Evolutionary conservation across 306 rosid genomes (phyloP).

Genomic region (Quercus gilva): DNA sequence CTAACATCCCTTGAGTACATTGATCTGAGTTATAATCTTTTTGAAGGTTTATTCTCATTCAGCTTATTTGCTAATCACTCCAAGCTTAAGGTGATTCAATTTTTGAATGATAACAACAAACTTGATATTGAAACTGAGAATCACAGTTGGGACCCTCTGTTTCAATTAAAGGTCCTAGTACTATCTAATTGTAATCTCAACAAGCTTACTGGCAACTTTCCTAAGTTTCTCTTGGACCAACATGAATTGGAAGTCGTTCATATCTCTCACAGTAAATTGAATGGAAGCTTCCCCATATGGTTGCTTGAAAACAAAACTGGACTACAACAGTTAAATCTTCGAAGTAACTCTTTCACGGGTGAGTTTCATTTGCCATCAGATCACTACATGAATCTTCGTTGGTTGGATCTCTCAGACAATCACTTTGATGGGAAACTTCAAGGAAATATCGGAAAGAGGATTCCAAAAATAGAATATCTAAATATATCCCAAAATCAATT

Average conservation of each 20-base stretch:
- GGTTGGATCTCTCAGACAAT: background rate
- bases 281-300: conserved; percentile 26
- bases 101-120: background rate
- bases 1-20: conserved; percentile 4
- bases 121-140: conserved; percentile 17
- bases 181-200: no score
- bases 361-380: background rate
- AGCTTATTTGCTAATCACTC: conserved; percentile 23
- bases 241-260: no score
- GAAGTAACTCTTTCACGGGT: background rate
- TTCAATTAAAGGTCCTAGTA: no score
- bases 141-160: conserved; percentile 9
- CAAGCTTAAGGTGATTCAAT: background rate
- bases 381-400: background rate
- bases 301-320: conserved; percentile 22
- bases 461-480: no score
- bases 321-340: background rate
- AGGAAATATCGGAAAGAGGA: no score
- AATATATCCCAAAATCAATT: background rate
- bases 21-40: background rate
- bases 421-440: no score
- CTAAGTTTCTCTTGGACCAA: no score
- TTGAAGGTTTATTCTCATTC: conserved; percentile 26
- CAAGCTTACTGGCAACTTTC: no score
- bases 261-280: background rate